phyloP scores from a whole-genome alignment of 2,329 filamentous ascomycete species.

The Fusarium temperatum region DNA sequence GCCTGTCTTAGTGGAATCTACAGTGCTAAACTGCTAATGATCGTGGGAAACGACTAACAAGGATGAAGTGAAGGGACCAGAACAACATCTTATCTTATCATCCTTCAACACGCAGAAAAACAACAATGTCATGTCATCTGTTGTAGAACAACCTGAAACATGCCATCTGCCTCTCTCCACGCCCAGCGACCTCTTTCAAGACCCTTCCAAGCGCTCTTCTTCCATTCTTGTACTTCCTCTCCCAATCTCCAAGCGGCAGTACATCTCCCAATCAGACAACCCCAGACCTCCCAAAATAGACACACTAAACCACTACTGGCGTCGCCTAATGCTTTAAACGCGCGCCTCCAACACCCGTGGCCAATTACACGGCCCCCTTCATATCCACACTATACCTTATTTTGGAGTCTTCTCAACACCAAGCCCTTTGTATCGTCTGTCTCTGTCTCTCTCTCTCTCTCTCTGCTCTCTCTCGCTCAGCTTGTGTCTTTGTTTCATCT shows the following conservation, averaged over 20 bases:
- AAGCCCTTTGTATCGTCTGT: not conserved
- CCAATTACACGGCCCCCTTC: constrained; percentile 27
- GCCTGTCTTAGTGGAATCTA: not conserved
- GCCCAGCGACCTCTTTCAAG: constrained; percentile 3
- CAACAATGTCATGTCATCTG: not conserved
- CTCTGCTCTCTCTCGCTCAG: not conserved
- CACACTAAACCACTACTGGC: constrained; percentile 22
- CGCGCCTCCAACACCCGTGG: constrained; percentile 32
- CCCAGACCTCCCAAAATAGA: constrained; percentile 35
- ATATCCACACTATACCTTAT: constrained; percentile 18
- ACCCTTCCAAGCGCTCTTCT: constrained; percentile 28
- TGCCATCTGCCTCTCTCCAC: constrained; percentile 33
- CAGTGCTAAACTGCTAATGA: not conserved
- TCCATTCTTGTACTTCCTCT: constrained; percentile 19
- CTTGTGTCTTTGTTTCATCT: constrained; percentile 9
- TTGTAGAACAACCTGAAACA: constrained; percentile 34
- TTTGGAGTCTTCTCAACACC: constrained; percentile 31
- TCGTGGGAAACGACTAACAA: not conserved
- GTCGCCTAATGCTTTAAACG: constrained; percentile 40
- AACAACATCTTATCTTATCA: not conserved
- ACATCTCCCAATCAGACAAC: constrained; percentile 28
- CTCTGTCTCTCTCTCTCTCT: not conserved
- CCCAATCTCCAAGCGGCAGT: constrained; percentile 2
- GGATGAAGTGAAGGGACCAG: not conserved
- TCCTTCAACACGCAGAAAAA: not conserved